Evolutionary conservation across 176 grass and related monocot species (phyloP).

Genomic region (Oryza rufipogon): DNA sequence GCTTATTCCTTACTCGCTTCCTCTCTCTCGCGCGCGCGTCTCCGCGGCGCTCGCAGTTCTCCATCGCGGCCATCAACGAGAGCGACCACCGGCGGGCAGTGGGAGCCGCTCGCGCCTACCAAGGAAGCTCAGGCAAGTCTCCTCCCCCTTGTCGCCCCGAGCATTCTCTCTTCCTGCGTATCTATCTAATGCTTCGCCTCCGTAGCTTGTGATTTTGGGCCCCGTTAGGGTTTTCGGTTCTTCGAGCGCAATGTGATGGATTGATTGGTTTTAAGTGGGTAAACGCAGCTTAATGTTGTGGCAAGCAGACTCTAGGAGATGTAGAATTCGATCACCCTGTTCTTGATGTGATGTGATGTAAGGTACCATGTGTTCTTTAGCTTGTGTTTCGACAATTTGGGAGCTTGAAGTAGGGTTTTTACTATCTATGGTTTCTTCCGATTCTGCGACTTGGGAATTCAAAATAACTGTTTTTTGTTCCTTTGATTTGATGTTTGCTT

Average conservation of each 20-base stretch:
- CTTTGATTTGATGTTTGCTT: neutral
- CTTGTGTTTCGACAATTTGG: neutral
- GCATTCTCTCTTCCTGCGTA: neutral
- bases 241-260: conserved; percentile 20
- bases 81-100: conserved; percentile 65
- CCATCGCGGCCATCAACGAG: conserved; percentile 96
- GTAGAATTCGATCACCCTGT: neutral
- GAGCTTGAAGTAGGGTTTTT: conserved; percentile 16
- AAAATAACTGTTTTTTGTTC: neutral
- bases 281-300: neutral
- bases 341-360: neutral
- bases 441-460: neutral
- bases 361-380: neutral
- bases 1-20: conserved; percentile 1
- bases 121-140: conserved; percentile 85
- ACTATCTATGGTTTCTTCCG: neutral
- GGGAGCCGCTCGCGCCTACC: conserved; percentile 92
- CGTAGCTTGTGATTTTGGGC: conserved; percentile 17
- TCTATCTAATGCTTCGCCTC: conserved; percentile 8
- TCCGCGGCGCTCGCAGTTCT: conserved; percentile 62
- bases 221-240: conserved; percentile 49
- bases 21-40: neutral
- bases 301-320: neutral
- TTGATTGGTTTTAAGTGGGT: neutral
- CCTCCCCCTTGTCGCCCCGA: neutral